A percentile compares a stretch with the other conserved stretches of the same genome.
phyloP scores from a whole-genome alignment of 345 rosid species.

The Capsella bursapastoris region DNA sequence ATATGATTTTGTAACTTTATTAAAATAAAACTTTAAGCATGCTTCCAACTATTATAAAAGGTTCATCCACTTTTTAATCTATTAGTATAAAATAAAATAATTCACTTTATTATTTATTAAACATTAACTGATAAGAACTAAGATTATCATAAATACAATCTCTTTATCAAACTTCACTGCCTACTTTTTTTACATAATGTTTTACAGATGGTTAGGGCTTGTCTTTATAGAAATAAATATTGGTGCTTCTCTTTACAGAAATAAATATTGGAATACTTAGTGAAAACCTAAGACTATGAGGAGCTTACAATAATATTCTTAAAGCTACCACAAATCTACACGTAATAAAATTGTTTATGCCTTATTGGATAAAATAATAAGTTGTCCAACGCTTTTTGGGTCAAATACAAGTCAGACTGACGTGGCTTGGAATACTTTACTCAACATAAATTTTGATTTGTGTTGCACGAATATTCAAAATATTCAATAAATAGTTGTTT shows the following conservation, averaged over 20 bases:
- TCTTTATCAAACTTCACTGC: neutral
- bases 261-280: neutral
- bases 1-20: too few relatives aligned
- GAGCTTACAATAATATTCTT: conserved; percentile 1
- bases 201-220: neutral
- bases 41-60: too few relatives aligned
- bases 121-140: neutral
- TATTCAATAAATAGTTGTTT: neutral
- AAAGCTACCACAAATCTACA: conserved; percentile 13
- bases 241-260: neutral
- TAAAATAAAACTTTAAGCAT: too few relatives aligned
- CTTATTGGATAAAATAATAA: conserved; percentile 28
- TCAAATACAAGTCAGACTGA: conserved; percentile 44
- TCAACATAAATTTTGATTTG: conserved; percentile 7
- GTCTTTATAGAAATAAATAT: neutral
- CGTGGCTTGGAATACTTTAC: conserved; percentile 31
- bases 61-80: too few relatives aligned
- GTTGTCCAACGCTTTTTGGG: conserved; percentile 29
- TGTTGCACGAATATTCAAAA: neutral
- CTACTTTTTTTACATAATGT: neutral
- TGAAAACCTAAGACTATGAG: conserved; percentile 1
- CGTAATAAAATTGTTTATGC: conserved; percentile 1
- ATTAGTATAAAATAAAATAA: neutral
- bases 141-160: neutral
- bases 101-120: neutral